Evolutionary conservation across 768 basidiomycete species (phyloP).

Genomic region (Multifurca ochricompacta): DNA sequence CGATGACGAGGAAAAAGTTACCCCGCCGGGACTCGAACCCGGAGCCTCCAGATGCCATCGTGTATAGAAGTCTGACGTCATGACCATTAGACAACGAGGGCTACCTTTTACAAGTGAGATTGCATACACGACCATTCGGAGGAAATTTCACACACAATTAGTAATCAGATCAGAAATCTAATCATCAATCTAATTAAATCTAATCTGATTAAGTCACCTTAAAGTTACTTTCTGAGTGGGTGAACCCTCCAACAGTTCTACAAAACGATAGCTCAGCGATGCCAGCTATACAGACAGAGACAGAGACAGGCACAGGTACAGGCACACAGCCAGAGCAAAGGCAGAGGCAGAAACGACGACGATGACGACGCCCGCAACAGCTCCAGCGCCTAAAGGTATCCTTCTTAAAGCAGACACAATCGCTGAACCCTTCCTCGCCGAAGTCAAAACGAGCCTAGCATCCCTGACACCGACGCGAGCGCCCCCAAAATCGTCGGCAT

Average conservation of each 20-base stretch:
- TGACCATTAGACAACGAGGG: conserved; percentile 87
- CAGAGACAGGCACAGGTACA: no score
- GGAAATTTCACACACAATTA: background rate
- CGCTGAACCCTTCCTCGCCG: conserved; percentile 60
- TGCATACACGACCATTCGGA: background rate
- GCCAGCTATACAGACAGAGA: conserved; percentile 1
- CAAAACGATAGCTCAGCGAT: background rate
- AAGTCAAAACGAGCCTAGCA: conserved; percentile 46
- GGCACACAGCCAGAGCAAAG: no score
- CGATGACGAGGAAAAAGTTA: conserved; percentile 22
- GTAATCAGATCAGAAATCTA: no score
- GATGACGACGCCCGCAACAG: background rate
- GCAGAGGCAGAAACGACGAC: no score
- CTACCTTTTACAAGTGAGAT: conserved; percentile 21
- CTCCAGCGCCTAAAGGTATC: conserved; percentile 55
- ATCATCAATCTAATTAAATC: no score
- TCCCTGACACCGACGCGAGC: conserved; percentile 25
- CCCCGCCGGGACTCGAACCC: conserved; percentile 83
- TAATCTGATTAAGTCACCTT: no score
- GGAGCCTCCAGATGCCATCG: conserved; percentile 64
- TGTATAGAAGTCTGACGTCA: conserved; percentile 81
- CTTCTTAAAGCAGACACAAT: conserved; percentile 75
- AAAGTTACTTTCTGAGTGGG: no score
- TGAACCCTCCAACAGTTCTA: no score
- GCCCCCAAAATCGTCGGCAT: conserved; percentile 87